Evolutionary conservation across 495 filamentous ascomycete genomes (phyloP).

Genomic region (Evernia prunastri): DNA sequence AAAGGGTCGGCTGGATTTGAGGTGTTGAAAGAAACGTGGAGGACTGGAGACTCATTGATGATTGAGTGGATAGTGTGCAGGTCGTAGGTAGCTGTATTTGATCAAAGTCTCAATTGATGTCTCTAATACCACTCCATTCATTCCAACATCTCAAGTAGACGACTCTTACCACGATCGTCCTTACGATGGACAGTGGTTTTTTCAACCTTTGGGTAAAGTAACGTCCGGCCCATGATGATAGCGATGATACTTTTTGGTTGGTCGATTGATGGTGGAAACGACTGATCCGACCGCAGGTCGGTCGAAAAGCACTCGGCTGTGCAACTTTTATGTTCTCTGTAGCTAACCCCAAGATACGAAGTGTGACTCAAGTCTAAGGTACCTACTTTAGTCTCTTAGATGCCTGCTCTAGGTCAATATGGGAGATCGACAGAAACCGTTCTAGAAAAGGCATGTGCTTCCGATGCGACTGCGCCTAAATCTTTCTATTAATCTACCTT

Average conservation of each 20-base stretch:
- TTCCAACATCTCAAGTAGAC: background rate
- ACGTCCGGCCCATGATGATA: constrained; percentile 43
- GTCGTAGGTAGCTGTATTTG: constrained; percentile 60
- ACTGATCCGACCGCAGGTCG: background rate
- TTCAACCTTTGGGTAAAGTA: constrained; percentile 61
- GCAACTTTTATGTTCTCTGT: background rate
- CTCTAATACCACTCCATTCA: background rate
- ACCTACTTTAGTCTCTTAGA: no score
- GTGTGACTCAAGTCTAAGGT: background rate
- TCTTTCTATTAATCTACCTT: no score
- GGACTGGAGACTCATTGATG: constrained; percentile 66
- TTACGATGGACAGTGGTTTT: constrained; percentile 69
- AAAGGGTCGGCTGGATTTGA: constrained; percentile 56
- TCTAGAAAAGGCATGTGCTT: constrained; percentile 8
- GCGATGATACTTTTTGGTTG: constrained; percentile 2
- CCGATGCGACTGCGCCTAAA: background rate
- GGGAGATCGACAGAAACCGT: constrained; percentile 2
- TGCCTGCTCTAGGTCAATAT: no score
- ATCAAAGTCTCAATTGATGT: constrained; percentile 6
- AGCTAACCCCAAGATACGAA: background rate
- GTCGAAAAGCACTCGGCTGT: background rate
- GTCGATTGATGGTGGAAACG: background rate
- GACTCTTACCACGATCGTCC: constrained; percentile 53
- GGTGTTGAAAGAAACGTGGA: constrained; percentile 51
- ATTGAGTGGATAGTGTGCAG: constrained; percentile 70